Conservation (phyloP, 805 yeast species). For the Kuraishia cidri region DNA sequence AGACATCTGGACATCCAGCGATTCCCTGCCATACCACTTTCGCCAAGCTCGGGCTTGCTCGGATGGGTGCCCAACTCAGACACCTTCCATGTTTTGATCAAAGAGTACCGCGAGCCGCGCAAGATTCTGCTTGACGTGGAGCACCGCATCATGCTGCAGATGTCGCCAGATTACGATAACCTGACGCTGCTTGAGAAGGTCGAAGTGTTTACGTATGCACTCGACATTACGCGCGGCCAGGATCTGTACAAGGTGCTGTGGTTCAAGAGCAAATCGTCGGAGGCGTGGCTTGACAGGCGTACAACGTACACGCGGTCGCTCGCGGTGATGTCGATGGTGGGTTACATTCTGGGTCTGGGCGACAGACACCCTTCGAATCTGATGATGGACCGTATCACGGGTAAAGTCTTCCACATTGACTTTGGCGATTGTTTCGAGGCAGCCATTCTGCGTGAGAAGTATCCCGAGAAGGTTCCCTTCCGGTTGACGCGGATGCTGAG, state of each 20-base stretch:
- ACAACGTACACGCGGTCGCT: constrained; percentile 92
- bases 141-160: constrained; percentile 91
- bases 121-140: constrained; percentile 87
- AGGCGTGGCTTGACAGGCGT: constrained; percentile 96
- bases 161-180: constrained; percentile 95
- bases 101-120: constrained; percentile 87
- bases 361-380: constrained; percentile 97
- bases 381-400: constrained; percentile 91
- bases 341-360: constrained; percentile 92
- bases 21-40: constrained; percentile 88
- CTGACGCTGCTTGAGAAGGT: constrained; percentile 85
- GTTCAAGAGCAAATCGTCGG: constrained; percentile 93
- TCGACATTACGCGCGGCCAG: constrained; percentile 93
- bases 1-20: constrained; percentile 90
- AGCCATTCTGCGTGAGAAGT: constrained; percentile 91
- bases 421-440: constrained; percentile 99
- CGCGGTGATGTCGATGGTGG: constrained; percentile 99
- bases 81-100: constrained; percentile 87
- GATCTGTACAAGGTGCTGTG: constrained; percentile 92
- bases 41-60: constrained; percentile 92
- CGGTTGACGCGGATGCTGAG: constrained; percentile 94
- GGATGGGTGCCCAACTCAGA: constrained; percentile 99
- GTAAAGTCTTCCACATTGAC: constrained; percentile 95
- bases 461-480: constrained; percentile 97
- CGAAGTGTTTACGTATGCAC: constrained; percentile 92